Percentiles rank a stretch among this genome's conserved stretches.
These are phyloP conservation scores for Zymoseptoria passerinii DNA, from an alignment of 2,329 filamentous ascomycete species.

Conservation along the genomic window DNA sequence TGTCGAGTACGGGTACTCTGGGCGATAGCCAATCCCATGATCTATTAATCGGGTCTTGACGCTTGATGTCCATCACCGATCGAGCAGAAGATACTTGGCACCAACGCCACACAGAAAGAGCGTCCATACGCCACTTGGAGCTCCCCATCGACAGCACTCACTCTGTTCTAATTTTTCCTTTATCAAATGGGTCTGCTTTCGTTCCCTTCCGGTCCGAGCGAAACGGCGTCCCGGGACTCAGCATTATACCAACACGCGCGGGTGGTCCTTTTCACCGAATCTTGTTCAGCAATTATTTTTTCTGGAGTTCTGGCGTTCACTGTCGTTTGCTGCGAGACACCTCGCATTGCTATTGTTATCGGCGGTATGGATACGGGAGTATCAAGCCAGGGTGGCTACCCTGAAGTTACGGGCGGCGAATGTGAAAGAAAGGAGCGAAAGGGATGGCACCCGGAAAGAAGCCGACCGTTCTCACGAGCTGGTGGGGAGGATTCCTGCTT, in stretches of 20 bases:
- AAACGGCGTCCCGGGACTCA: slow-evolving; percentile 10
- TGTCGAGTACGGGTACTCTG: slow-evolving; percentile 35
- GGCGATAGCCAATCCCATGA: slow-evolving; percentile 10
- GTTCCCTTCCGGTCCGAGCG: slow-evolving; percentile 1
- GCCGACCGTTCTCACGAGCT: neutral
- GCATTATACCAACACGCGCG: slow-evolving; percentile 19
- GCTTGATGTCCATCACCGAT: neutral
- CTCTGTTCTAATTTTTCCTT: neutral
- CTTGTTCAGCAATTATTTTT: neutral
- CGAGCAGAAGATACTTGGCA: neutral
- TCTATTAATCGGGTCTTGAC: neutral
- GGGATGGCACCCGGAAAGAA: neutral
- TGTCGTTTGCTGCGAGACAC: neutral
- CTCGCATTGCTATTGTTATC: neutral
- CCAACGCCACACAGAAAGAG: neutral
- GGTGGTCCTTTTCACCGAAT: slow-evolving; percentile 1
- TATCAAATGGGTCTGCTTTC: neutral
- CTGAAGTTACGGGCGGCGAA: neutral
- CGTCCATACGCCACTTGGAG: neutral
- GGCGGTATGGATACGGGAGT: neutral
- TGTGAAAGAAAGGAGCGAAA: neutral
- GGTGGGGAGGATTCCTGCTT: neutral
- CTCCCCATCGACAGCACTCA: neutral
- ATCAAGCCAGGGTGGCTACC: neutral
- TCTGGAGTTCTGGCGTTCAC: neutral